Conservation (phyloP, 1,139 yeast species). For the Kodamaea derodonti region DNA sequence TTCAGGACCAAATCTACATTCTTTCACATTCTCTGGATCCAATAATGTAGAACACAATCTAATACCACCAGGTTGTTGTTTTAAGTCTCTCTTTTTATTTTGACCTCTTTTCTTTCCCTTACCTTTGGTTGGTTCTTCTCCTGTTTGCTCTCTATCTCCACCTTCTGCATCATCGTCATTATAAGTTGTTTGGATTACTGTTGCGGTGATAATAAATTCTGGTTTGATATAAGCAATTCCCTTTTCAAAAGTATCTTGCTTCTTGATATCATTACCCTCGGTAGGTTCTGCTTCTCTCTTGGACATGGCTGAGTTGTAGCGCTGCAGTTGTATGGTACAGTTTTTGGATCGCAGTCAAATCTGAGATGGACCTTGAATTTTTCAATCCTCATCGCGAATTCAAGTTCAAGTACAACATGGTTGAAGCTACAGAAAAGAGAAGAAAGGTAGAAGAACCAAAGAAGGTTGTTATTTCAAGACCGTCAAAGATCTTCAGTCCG, state of each 20-base stretch:
- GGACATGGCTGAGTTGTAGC: conserved; percentile 4
- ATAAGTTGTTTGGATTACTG: conserved; percentile 31
- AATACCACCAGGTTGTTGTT: conserved; percentile 62
- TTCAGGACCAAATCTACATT: conserved; percentile 66
- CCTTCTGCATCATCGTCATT: conserved; percentile 50
- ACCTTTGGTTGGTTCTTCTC: conserved; percentile 33
- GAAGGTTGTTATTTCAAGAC: conserved; percentile 4
- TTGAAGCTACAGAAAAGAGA: conserved; percentile 29
- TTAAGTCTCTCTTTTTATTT: conserved; percentile 80
- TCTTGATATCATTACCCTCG: conserved; percentile 20
- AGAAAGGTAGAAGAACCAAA: conserved; percentile 19
- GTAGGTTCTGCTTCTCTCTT: conserved; percentile 19
- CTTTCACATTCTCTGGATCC: conserved; percentile 45
- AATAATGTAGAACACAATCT: conserved; percentile 63
- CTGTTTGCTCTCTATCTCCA: conserved; percentile 31
- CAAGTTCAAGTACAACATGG: conserved; percentile 17
- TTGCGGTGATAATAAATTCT: conserved; percentile 46
- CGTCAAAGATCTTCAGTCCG: conserved; percentile 42
- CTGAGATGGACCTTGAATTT: background rate
- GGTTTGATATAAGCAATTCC: conserved; percentile 69
- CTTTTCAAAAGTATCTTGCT: conserved; percentile 18
- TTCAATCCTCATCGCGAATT: conserved; percentile 2
- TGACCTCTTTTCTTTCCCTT: conserved; percentile 70
- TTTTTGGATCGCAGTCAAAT: background rate
- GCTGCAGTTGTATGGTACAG: background rate